phyloP scores from a whole-genome alignment of 176 grass and related monocot species.

The Hordeum marinum region DNA sequence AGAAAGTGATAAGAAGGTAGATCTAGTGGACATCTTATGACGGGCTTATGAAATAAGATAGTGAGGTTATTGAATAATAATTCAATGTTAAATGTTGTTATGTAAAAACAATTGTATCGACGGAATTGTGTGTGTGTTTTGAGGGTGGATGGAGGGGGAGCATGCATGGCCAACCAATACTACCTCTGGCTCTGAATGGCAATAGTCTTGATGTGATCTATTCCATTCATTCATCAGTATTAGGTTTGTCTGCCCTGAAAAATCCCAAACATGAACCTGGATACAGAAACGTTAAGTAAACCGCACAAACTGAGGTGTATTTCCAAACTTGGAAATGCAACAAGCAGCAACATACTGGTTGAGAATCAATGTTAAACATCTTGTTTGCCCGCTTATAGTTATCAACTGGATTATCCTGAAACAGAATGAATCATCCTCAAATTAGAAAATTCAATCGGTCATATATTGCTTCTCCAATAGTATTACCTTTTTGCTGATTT shows the following conservation, averaged over 20 bases:
- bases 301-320: slow-evolving; percentile 20
- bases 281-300: slow-evolving; percentile 62
- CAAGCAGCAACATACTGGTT: slow-evolving; percentile 71
- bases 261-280: slow-evolving; percentile 98
- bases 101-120: neutral
- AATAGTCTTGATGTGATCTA: slow-evolving; percentile 52
- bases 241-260: slow-evolving; percentile 95
- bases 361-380: slow-evolving; percentile 75
- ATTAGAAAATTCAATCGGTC: neutral
- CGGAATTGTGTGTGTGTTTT: neutral
- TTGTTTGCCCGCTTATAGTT: slow-evolving; percentile 90
- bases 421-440: slow-evolving; percentile 28
- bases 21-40: neutral
- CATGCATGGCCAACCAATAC: slow-evolving; percentile 11
- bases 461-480: slow-evolving; percentile 12
- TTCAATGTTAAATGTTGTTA: neutral
- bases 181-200: slow-evolving; percentile 89
- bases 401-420: slow-evolving; percentile 89
- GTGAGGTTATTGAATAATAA: neutral
- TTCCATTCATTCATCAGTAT: slow-evolving; percentile 99
- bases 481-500: slow-evolving; percentile 85
- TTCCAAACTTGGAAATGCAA: slow-evolving; percentile 39
- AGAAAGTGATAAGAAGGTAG: slow-evolving; percentile 19
- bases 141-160: no score
- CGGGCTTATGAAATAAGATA: slow-evolving; percentile 15